Evolutionary conservation across 2,329 filamentous ascomycete genomes (phyloP).

Genomic region (Sclerotinia glacialis): DNA sequence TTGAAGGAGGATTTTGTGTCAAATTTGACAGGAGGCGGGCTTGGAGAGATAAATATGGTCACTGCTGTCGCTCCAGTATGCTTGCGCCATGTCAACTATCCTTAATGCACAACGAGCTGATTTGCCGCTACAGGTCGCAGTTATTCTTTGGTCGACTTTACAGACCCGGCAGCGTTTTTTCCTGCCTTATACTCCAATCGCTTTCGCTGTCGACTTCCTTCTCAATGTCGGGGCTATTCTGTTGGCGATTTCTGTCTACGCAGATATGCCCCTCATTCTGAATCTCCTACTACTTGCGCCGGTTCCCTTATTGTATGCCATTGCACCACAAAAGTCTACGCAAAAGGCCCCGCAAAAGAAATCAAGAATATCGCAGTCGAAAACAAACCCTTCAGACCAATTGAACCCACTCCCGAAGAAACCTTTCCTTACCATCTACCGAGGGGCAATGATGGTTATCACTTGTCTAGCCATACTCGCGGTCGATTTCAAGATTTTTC

Average conservation of each 20-base stretch:
- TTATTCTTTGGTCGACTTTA: slow-evolving; percentile 83
- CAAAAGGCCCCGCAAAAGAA: slow-evolving; percentile 45
- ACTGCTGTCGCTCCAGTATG: slow-evolving; percentile 81
- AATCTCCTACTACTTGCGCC: slow-evolving; percentile 72
- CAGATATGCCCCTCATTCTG: slow-evolving; percentile 69
- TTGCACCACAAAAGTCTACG: slow-evolving; percentile 42
- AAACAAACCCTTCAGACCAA: slow-evolving; percentile 40
- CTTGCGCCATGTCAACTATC: slow-evolving; percentile 27
- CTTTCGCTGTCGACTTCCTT: slow-evolving; percentile 76
- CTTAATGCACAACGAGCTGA: slow-evolving; percentile 20
- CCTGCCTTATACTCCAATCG: slow-evolving; percentile 65
- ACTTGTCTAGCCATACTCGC: slow-evolving; percentile 93
- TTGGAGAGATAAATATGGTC: slow-evolving; percentile 83
- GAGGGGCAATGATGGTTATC: slow-evolving; percentile 84
- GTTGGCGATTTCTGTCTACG: slow-evolving; percentile 83
- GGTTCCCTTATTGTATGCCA: slow-evolving; percentile 56
- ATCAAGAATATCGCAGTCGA: slow-evolving; percentile 46
- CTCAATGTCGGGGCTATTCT: slow-evolving; percentile 81
- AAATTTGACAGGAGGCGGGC: slow-evolving; percentile 77
- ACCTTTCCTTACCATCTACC: slow-evolving; percentile 89
- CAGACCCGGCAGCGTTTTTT: slow-evolving; percentile 85
- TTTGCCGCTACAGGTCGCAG: slow-evolving; percentile 59
- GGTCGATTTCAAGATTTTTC: slow-evolving; percentile 92
- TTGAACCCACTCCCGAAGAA: slow-evolving; percentile 68
- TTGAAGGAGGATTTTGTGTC: slow-evolving; percentile 96